phyloP scores from a whole-genome alignment of 331 rosid species.

The Arachis monticola region DNA sequence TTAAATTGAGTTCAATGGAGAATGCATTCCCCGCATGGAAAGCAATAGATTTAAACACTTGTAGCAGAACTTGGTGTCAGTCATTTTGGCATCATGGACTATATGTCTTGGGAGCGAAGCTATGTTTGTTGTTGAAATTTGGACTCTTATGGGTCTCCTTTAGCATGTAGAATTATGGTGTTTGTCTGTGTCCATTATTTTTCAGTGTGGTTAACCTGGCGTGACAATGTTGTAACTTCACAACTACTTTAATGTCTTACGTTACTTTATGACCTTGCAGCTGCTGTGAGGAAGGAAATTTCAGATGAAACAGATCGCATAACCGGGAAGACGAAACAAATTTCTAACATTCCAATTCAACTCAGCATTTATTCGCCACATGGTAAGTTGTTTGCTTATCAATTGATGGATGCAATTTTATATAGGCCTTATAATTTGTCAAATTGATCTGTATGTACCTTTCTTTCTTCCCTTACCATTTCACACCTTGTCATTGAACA shows the following conservation, averaged over 20 bases:
- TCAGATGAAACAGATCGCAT: conserved; percentile 95
- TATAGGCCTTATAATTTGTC: conserved; percentile 22
- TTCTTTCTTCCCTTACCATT: neutral
- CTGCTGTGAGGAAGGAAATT: conserved; percentile 93
- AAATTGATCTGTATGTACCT: neutral
- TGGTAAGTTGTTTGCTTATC: conserved; percentile 64
- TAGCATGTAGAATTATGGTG: neutral
- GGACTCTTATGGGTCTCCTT: conserved; percentile 4
- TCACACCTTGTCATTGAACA: neutral
- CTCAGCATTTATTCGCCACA: conserved; percentile 98
- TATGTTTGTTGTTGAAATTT: conserved; percentile 18
- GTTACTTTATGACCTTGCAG: conserved; percentile 55
- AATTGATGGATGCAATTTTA: conserved; percentile 28
- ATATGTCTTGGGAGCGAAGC: conserved; percentile 6
- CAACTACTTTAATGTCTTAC: conserved; percentile 18
- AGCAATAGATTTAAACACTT: neutral
- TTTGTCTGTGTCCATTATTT: conserved; percentile 8
- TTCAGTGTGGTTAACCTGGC: conserved; percentile 12
- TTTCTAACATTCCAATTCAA: conserved; percentile 94
- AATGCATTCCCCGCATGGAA: neutral
- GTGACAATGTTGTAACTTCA: conserved; percentile 12
- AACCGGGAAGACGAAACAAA: conserved; percentile 91
- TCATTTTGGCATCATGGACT: neutral
- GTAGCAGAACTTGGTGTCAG: neutral
- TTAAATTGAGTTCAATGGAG: conserved; percentile 10